These are phyloP conservation scores for Phoenix roebelenii DNA, from an alignment of 176 grass and related monocot species.

Conservation along the genomic window DNA sequence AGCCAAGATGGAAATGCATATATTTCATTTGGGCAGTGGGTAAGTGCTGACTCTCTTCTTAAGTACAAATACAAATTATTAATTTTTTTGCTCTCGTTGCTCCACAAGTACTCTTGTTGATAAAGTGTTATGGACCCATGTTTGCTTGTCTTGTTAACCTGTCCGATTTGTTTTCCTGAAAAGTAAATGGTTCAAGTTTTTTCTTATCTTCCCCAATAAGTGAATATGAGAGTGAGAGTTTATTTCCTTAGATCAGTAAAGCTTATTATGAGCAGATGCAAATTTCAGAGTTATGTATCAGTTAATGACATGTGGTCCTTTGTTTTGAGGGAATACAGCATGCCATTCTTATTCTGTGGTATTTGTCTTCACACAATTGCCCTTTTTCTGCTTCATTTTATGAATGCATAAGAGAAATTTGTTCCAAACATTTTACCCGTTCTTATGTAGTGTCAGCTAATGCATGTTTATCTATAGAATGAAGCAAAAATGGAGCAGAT, in stretches of 20 bases:
- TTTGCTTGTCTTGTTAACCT: not conserved
- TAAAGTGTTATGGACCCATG: slow-evolving; percentile 1
- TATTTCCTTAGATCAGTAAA: slow-evolving; percentile 6
- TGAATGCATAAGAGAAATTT: no score
- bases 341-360: no score
- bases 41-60: slow-evolving; percentile 16
- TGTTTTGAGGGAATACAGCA: no score
- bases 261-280: not conserved
- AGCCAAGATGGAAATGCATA: slow-evolving; percentile 98
- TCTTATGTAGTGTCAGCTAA: no score
- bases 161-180: not conserved
- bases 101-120: slow-evolving; percentile 14
- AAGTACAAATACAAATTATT: no score
- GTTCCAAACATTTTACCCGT: no score
- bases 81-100: not conserved
- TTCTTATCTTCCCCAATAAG: not conserved
- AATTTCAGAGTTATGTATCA: no score
- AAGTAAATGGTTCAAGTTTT: not conserved
- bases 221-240: slow-evolving; percentile 10
- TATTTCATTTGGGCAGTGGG: slow-evolving; percentile 99
- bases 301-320: no score
- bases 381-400: no score
- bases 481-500: no score
- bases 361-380: no score
- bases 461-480: no score